phyloP scores from a whole-genome alignment of 2,329 filamentous ascomycete species.

The Dryadomyces quercus-mongolicae region DNA sequence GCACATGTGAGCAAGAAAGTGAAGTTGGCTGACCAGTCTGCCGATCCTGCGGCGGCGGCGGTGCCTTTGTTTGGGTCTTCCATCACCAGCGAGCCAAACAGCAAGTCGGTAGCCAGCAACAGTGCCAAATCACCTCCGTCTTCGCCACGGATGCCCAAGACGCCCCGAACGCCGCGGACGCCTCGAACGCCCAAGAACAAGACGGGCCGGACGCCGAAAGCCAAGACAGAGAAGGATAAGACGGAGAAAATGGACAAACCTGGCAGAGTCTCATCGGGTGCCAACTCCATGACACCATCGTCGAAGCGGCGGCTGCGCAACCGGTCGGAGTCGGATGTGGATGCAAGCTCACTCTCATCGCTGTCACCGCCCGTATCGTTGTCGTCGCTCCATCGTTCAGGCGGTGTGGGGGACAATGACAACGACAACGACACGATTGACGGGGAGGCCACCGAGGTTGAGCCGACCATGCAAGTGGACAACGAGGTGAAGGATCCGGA shows the following conservation, averaged over 20 bases:
- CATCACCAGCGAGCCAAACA: background rate
- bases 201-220: background rate
- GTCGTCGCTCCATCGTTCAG: constrained; percentile 13
- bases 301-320: constrained; percentile 3
- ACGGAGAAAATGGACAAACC: background rate
- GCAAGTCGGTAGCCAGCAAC: too few relatives aligned
- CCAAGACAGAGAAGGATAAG: background rate
- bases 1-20: constrained; percentile 24
- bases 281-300: background rate
- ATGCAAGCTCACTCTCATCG: constrained; percentile 17
- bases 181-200: background rate
- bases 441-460: constrained; percentile 3
- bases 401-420: constrained; percentile 7
- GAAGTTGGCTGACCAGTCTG: constrained; percentile 17
- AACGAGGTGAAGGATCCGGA: background rate
- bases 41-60: background rate
- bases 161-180: constrained; percentile 6
- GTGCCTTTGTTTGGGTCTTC: background rate
- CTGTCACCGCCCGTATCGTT: constrained; percentile 21
- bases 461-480: too few relatives aligned
- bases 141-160: constrained; percentile 9
- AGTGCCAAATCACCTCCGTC: background rate
- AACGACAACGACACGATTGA: constrained; percentile 4
- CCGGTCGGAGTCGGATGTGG: constrained; percentile 14
- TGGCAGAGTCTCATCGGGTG: background rate